Evolutionary conservation across 148 eudicot species (phyloP).

Genomic region (Pharnaceum exiguum): DNA sequence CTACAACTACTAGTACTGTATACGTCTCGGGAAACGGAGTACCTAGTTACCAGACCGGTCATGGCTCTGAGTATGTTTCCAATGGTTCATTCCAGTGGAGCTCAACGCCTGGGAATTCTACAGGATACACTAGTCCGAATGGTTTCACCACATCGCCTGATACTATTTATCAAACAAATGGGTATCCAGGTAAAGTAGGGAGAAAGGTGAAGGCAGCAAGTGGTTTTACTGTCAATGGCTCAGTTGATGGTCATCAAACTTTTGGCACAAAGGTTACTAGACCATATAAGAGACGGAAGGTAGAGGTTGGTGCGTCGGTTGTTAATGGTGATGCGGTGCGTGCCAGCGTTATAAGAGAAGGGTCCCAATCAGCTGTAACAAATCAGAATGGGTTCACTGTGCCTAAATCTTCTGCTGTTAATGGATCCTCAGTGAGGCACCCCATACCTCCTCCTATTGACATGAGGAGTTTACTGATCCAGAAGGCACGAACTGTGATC

Average conservation of each 20-base stretch:
- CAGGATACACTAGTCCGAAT: constrained; percentile 45
- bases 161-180: constrained; percentile 33
- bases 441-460: constrained; percentile 56
- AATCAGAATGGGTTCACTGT: constrained; percentile 37
- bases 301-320: constrained; percentile 33
- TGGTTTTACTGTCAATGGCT: constrained; percentile 31
- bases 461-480: constrained; percentile 58
- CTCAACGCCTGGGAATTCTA: constrained; percentile 48
- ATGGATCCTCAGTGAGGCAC: constrained; percentile 31
- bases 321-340: constrained; percentile 28
- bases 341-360: constrained; percentile 32
- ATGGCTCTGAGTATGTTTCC: constrained; percentile 57
- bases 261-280: constrained; percentile 43
- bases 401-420: constrained; percentile 27
- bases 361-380: constrained; percentile 20
- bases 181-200: constrained; percentile 33
- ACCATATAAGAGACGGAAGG: constrained; percentile 70
- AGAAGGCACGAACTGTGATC: constrained; percentile 65
- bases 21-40: constrained; percentile 52
- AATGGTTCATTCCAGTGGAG: constrained; percentile 78
- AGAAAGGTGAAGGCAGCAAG: constrained; percentile 25
- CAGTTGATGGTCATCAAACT: constrained; percentile 31
- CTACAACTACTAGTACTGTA: constrained; percentile 38
- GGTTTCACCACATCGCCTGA: constrained; percentile 31
- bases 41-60: constrained; percentile 59